Percentiles rank a stretch among this genome's conserved stretches.
Conservation (phyloP, 331 rosid species). For the Rhamnella rubrinervis region DNA sequence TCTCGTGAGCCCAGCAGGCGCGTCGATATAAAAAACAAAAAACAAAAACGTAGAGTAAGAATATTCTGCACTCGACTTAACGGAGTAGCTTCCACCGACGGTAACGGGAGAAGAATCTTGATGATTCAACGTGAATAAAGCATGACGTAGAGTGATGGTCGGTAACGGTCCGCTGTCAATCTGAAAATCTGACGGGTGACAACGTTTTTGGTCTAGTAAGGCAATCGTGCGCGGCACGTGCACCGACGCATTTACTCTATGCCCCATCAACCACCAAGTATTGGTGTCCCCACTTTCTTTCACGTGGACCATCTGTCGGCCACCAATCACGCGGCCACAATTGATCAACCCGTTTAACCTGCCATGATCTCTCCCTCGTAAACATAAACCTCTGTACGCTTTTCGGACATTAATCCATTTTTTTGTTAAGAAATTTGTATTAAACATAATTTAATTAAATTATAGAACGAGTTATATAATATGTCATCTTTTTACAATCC, state of each 20-base stretch:
- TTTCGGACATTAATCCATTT: too few species aligned
- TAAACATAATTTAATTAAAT: too few species aligned
- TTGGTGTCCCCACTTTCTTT: constrained; percentile 3
- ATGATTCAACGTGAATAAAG: neutral
- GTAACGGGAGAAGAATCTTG: constrained; percentile 35
- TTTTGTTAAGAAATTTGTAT: too few species aligned
- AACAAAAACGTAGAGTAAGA: too few species aligned
- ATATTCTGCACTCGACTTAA: neutral
- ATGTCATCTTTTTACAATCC: too few species aligned
- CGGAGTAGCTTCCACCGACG: constrained; percentile 38
- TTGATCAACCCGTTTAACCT: neutral
- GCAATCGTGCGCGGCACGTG: constrained; percentile 31
- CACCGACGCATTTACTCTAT: constrained; percentile 38
- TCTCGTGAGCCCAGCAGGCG: neutral
- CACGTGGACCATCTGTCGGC: constrained; percentile 29
- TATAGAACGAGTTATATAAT: too few species aligned
- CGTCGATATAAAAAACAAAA: neutral
- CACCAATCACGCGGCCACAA: neutral
- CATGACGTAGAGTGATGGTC: constrained; percentile 4
- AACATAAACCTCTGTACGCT: too few species aligned
- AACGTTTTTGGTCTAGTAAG: constrained; percentile 2
- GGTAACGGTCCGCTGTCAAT: constrained; percentile 6
- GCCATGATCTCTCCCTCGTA: too few species aligned
- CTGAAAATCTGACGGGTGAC: neutral
- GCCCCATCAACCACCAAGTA: neutral